A percentile compares a stretch with the other conserved stretches of the same genome.
Conservation (phyloP, 1,284 basidiomycete genomes). For the Ganoderma leucocontextum region DNA sequence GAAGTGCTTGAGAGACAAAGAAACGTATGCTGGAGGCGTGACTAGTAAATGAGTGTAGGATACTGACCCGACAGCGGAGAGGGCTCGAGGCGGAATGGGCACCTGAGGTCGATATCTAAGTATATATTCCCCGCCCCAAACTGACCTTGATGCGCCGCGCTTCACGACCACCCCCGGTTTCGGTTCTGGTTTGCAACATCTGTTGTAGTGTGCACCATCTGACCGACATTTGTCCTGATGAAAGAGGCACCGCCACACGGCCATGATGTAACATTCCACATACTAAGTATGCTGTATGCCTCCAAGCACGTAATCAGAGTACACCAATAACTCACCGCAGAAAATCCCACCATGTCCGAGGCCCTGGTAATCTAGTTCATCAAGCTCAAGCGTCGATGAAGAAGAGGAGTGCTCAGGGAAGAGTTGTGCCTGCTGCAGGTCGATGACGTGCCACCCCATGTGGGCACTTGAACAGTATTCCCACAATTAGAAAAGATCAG, state of each 20-base stretch:
- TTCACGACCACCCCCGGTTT: constrained; percentile 18
- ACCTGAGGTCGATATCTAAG: constrained; percentile 18
- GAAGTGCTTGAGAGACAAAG: neutral
- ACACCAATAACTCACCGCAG: no score
- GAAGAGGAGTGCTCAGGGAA: no score
- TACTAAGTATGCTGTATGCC: neutral
- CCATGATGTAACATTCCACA: no score
- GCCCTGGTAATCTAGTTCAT: neutral
- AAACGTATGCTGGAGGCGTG: neutral
- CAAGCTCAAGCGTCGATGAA: neutral
- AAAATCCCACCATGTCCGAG: no score
- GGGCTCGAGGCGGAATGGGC: constrained; percentile 12
- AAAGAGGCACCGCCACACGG: neutral
- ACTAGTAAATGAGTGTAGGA: constrained; percentile 23
- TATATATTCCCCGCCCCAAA: constrained; percentile 9
- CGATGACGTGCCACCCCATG: neutral
- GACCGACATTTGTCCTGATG: neutral
- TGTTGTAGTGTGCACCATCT: constrained; percentile 1
- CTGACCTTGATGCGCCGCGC: constrained; percentile 27
- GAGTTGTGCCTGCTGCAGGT: neutral
- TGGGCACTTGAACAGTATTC: neutral
- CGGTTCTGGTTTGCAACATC: neutral
- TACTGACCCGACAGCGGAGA: constrained; percentile 15
- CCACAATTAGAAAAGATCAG: neutral
- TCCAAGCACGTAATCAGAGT: neutral